phyloP scores from a whole-genome alignment of 306 rosid species.

The Vachellia pachyceras region DNA sequence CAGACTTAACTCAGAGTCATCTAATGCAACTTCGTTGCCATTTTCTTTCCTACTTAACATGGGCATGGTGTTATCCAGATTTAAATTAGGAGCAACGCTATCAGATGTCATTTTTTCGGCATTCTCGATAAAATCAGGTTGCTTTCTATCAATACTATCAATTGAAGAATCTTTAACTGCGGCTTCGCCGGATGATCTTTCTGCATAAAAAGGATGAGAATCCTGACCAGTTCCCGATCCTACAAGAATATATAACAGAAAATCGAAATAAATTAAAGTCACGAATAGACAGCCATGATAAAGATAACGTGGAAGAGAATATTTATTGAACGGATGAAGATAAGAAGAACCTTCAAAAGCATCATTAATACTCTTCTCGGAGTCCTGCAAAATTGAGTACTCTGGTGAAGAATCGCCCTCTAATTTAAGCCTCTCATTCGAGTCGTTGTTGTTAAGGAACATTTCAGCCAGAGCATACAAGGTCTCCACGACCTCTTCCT shows the following conservation, averaged over 20 bases:
- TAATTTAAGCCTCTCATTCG: slow-evolving; percentile 38
- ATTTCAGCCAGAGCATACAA: slow-evolving; percentile 81
- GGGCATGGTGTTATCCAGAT: slow-evolving; percentile 37
- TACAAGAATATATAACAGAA: slow-evolving; percentile 34
- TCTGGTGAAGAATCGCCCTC: slow-evolving; percentile 41
- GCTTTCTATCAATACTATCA: slow-evolving; percentile 40
- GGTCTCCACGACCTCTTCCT: slow-evolving; percentile 88
- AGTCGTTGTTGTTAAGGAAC: slow-evolving; percentile 54
- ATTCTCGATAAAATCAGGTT: slow-evolving; percentile 30
- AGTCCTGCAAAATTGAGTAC: slow-evolving; percentile 44
- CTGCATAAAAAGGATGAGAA: slow-evolving; percentile 36
- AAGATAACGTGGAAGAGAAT: background rate
- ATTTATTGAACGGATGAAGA: background rate
- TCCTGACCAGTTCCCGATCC: slow-evolving; percentile 36
- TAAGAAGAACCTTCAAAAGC: slow-evolving; percentile 58
- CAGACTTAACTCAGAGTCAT: slow-evolving; percentile 43
- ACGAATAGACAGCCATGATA: slow-evolving; percentile 20
- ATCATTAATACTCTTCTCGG: slow-evolving; percentile 43
- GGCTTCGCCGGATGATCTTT: slow-evolving; percentile 45
- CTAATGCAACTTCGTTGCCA: slow-evolving; percentile 34
- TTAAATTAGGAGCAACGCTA: slow-evolving; percentile 30
- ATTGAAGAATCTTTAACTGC: slow-evolving; percentile 38
- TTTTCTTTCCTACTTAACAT: slow-evolving; percentile 35
- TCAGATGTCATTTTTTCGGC: slow-evolving; percentile 34
- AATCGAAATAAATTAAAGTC: background rate